Conservation (phyloP, 108 stramenopile species). For the Skeletonema menzelii region DNA sequence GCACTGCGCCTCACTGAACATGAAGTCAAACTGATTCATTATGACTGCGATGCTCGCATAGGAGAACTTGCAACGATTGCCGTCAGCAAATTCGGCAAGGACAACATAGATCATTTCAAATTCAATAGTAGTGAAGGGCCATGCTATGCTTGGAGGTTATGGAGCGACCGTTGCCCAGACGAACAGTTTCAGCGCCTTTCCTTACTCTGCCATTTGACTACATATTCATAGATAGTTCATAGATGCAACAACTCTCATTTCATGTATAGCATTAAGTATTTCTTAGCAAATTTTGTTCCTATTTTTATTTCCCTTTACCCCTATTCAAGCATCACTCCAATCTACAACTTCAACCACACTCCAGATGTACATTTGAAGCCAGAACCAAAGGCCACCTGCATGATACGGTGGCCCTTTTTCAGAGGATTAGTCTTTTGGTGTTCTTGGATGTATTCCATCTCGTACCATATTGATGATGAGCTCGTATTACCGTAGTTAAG, state of each 20-base stretch:
- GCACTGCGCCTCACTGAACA: constrained; percentile 11
- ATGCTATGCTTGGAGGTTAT: constrained; percentile 10
- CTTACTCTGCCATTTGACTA: constrained; percentile 1
- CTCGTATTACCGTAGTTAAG: constrained; percentile 97
- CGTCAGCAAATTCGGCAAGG: constrained; percentile 11
- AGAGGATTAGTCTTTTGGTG: constrained; percentile 89
- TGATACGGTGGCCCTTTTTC: constrained; percentile 86
- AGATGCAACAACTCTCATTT: background rate
- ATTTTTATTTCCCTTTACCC: background rate
- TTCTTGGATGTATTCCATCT: constrained; percentile 93
- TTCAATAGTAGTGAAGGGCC: background rate
- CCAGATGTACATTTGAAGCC: constrained; percentile 99
- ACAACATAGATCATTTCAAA: background rate
- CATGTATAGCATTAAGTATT: constrained; percentile 13
- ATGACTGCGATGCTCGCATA: constrained; percentile 38
- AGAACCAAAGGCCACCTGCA: constrained; percentile 97
- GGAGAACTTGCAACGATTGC: constrained; percentile 35
- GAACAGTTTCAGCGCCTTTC: constrained; percentile 9
- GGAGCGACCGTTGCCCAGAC: constrained; percentile 16
- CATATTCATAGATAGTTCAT: background rate
- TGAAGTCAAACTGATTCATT: constrained; percentile 29
- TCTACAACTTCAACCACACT: constrained; percentile 92
- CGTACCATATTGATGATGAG: constrained; percentile 98
- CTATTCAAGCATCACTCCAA: background rate
- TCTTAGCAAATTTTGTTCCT: constrained; percentile 18